Evolutionary conservation across 495 filamentous ascomycete species (phyloP), one percentile per base, ranked within the genome.

Genomic region (Delitschia confertaspora): DNA sequence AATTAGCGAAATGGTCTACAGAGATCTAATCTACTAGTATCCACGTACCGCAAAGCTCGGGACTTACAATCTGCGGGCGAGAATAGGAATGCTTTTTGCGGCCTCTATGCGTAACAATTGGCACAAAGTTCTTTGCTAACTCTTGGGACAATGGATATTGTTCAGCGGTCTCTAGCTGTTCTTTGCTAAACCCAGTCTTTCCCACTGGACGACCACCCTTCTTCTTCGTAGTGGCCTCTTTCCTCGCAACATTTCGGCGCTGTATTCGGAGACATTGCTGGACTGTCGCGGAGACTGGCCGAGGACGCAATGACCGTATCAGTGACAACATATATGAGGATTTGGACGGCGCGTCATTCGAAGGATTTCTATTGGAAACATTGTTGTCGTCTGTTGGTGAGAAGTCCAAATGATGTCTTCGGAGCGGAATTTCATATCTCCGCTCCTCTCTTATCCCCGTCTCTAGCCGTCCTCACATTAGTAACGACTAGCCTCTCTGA

Each of bases 1-100:
- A 9, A 10, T 8, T 42, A 13, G 39, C 1, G 75, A 63, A 49
- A 74, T 72, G 78, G 53, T 17, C 3, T 13, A 26, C 0, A 21
- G 17, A 60, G 27, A 31, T 22, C 4, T 13, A 33, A 26, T 30
- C 5, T 27, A 31, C 16, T 18, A 13, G 9, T 26, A 8, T 37
- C 16, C 18, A 63, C 73, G 49, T 62, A 81, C 79, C 73, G 52
- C 80, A 80, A 42, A 88, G 63, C 14, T 64, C 33, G 16, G 77
- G 68, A 62, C 68, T 74, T 36, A 79, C 69, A 42, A 85, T 61
- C 33, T 56, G 42, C 1, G 25, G 11, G 23, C 25, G 23, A 17
- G 8, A 25, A 30, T 2, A 11, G 26, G 18, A 13, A 14, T 2
- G 41, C 9, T 16, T 21, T 34, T 39, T 14, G 9, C 10, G 9